Evolutionary conservation across 2,329 filamentous ascomycete genomes (phyloP).

Genomic region (Fusarium verrucosum): DNA sequence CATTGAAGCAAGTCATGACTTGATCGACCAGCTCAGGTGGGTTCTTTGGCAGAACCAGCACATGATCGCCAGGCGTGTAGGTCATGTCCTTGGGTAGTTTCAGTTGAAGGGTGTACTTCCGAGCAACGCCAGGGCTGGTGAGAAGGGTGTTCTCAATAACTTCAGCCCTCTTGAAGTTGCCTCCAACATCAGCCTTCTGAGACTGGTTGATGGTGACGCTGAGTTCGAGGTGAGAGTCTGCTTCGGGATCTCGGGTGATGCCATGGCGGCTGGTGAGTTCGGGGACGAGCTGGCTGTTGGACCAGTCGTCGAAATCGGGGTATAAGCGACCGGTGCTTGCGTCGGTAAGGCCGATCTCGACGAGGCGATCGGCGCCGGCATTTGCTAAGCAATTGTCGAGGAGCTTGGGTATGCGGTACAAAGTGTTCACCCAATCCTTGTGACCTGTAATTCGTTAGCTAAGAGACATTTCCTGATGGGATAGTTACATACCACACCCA

Average conservation of each 20-base stretch:
- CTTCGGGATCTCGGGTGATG: background rate
- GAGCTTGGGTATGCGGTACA: slow-evolving; percentile 71
- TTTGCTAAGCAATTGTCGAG: slow-evolving; percentile 63
- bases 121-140: slow-evolving; percentile 16
- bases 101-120: slow-evolving; percentile 72
- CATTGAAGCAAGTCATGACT: slow-evolving; percentile 71
- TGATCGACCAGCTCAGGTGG: slow-evolving; percentile 67
- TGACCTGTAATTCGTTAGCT: background rate
- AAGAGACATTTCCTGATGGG: slow-evolving; percentile 51
- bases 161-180: slow-evolving; percentile 23
- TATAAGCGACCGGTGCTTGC: slow-evolving; percentile 72
- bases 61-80: slow-evolving; percentile 79
- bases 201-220: background rate
- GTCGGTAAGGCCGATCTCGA: slow-evolving; percentile 64
- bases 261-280: slow-evolving; percentile 57
- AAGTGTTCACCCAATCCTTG: slow-evolving; percentile 67
- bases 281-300: slow-evolving; percentile 63
- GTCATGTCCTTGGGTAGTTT: slow-evolving; percentile 70
- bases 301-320: slow-evolving; percentile 72
- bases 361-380: slow-evolving; percentile 48
- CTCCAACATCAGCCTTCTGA: background rate
- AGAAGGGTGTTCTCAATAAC: slow-evolving; percentile 9
- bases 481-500: background rate
- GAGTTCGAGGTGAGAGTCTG: background rate
- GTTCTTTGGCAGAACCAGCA: slow-evolving; percentile 77